Evolutionary conservation across 1,139 yeast genomes (phyloP).

Genomic region (Geotrichum bryndzae): DNA sequence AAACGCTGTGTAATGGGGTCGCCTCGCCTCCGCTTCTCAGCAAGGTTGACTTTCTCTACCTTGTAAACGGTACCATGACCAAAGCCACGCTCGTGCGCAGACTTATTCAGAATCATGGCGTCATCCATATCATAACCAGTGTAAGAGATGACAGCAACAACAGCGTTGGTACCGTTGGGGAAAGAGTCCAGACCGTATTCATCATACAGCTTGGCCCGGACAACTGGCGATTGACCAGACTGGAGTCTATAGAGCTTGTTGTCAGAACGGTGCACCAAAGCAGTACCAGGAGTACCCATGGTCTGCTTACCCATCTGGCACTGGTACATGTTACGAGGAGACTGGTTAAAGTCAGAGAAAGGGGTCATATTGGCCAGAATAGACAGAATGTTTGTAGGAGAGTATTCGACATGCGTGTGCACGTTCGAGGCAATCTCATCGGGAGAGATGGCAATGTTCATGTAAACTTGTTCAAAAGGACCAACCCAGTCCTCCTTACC

Average conservation of each 20-base stretch:
- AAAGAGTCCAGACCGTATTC: slow-evolving; percentile 97
- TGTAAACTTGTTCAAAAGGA: slow-evolving; percentile 95
- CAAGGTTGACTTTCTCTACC: slow-evolving; percentile 82
- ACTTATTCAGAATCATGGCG: slow-evolving; percentile 96
- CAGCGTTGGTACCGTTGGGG: slow-evolving; percentile 98
- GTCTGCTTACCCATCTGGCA: slow-evolving; percentile 99
- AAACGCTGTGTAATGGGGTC: slow-evolving; percentile 93
- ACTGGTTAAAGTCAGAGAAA: slow-evolving; percentile 95
- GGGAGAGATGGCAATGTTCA: slow-evolving; percentile 93
- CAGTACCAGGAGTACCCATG: slow-evolving; percentile 99
- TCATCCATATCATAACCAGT: slow-evolving; percentile 99
- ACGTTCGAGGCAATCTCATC: slow-evolving; percentile 75
- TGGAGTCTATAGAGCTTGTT: slow-evolving; percentile 90
- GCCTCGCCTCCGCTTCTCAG: slow-evolving; percentile 75
- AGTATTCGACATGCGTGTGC: slow-evolving; percentile 89
- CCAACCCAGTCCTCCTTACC: slow-evolving; percentile 84
- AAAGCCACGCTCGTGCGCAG: slow-evolving; percentile 96
- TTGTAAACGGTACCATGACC: slow-evolving; percentile 96
- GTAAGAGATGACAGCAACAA: slow-evolving; percentile 96
- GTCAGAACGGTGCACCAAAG: slow-evolving; percentile 85
- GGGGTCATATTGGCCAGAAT: slow-evolving; percentile 95
- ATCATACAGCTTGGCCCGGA: slow-evolving; percentile 86
- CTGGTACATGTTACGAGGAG: slow-evolving; percentile 99
- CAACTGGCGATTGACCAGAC: slow-evolving; percentile 96
- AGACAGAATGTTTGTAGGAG: slow-evolving; percentile 91